phyloP scores from a whole-genome alignment of 257 asterid genomes.

The Fraxinus quadrangulata region DNA sequence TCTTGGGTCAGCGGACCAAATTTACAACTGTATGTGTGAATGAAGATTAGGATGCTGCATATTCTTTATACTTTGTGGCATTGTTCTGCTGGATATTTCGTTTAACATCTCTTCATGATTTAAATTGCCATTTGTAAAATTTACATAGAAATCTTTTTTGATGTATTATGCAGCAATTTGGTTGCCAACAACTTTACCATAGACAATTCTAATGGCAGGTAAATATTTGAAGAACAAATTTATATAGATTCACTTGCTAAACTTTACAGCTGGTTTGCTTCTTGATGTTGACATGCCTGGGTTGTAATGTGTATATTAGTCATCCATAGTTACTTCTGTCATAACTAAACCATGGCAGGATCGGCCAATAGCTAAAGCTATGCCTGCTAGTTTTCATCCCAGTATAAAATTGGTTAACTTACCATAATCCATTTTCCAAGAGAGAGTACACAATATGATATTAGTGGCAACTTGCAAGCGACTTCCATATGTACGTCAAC shows the following conservation, averaged over 20 bases:
- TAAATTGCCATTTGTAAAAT: not conserved
- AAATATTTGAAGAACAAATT: not conserved
- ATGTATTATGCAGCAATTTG: constrained; percentile 55
- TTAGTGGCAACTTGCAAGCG: not conserved
- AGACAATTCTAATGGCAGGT: constrained; percentile 54
- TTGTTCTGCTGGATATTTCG: not conserved
- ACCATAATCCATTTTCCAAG: not conserved
- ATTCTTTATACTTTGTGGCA: not conserved
- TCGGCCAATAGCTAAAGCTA: not conserved
- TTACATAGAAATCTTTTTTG: not conserved
- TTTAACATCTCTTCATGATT: not conserved
- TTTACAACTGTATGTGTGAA: constrained; percentile 35
- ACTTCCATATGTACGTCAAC: not conserved
- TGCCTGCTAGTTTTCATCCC: not conserved
- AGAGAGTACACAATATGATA: not conserved
- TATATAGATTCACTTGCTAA: not conserved
- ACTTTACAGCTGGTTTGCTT: not conserved
- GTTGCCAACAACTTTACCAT: constrained; percentile 73
- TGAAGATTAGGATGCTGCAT: not conserved
- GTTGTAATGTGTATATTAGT: not conserved
- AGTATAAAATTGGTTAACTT: not conserved
- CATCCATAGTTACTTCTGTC: not conserved
- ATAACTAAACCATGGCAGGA: not conserved
- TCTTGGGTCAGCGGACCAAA: constrained; percentile 40
- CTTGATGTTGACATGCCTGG: not conserved